Evolutionary conservation across 352 stramenopile genomes (phyloP), one percentile per base, ranked within the genome.

Genomic region (Poterioochromonas sp.): DNA sequence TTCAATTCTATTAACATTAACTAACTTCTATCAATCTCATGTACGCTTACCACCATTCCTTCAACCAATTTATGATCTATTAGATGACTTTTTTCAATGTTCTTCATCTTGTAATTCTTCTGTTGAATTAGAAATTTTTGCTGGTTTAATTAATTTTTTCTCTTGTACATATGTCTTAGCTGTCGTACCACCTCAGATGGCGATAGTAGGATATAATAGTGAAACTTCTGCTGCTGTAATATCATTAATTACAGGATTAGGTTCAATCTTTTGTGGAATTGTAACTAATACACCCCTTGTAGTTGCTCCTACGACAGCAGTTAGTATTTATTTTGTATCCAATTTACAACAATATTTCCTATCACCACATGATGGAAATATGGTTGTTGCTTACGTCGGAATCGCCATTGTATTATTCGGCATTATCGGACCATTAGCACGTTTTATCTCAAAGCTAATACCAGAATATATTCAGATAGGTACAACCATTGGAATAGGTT

Each of bases 241-340:
- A 5, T 32, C 54, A 5, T 65, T 76, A 11, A 62, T 44, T 5
- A 70, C 12, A 37, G 69, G 37, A 41, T 18, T 76, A 8, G 69
- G 69, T 5, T 69, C 8, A 8, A 64, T 76, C 11, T 11, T 88
- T 43, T 60, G 83, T n/a, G 84, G 82, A 44, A 78, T 87, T 29
- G 80, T 87, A 74, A 82, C 76, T 39, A 89, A 89, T 80, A 63
- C 88, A 47, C 85, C 85, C 32, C 86, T 88, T 62, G 83, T 82
- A 41, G 74, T 87, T 51, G 83, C 85, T 20, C 85, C 85, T 5
- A 8, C 69, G 12, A 76, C 69, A 26, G 39, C 49, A 22, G 32
- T 76, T 29, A 39, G 8, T 44, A 76, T 76, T 43, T 76, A 47
- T 64, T 44, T 64, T 3, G 12, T 32, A 62, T 22, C 29, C 2